phyloP scores from a whole-genome alignment of 2,329 filamentous ascomycete species.

The Penicillium sp. region DNA sequence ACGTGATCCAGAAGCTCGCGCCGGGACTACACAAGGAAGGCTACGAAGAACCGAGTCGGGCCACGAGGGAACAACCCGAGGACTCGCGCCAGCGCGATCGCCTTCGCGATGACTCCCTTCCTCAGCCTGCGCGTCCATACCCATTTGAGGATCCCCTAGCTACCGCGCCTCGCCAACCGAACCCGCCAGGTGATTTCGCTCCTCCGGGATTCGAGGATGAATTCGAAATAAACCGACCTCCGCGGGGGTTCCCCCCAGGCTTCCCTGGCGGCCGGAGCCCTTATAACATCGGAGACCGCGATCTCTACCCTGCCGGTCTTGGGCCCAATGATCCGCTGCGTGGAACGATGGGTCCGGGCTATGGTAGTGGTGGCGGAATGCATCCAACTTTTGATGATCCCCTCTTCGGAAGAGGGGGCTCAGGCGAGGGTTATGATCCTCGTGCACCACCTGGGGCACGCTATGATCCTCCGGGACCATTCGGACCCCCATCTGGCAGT shows the following conservation, averaged over 20 bases:
- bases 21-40: constrained; percentile 78
- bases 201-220: constrained; percentile 95
- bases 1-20: constrained; percentile 82
- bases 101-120: constrained; percentile 59
- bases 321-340: constrained; percentile 84
- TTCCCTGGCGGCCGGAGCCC: constrained; percentile 61
- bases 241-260: constrained; percentile 55
- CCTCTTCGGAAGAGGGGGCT: constrained; percentile 69
- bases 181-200: constrained; percentile 75
- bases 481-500: constrained; percentile 56
- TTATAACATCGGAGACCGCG: constrained; percentile 78
- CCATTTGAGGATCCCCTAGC: constrained; percentile 72
- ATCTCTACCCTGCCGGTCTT: constrained; percentile 84
- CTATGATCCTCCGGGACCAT: constrained; percentile 83
- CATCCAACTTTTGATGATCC: constrained; percentile 95
- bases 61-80: constrained; percentile 49
- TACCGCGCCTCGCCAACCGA: constrained; percentile 63
- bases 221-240: constrained; percentile 76
- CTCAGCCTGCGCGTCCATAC: constrained; percentile 68
- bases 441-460: constrained; percentile 85
- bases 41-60: constrained; percentile 66
- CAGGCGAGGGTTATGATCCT: constrained; percentile 65
- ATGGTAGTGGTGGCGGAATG: constrained; percentile 79
- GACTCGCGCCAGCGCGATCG: constrained; percentile 53
- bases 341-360: constrained; percentile 66